These are phyloP conservation scores for Camelina hispida DNA, from an alignment of 345 rosid genomes.

Conservation along the genomic window DNA sequence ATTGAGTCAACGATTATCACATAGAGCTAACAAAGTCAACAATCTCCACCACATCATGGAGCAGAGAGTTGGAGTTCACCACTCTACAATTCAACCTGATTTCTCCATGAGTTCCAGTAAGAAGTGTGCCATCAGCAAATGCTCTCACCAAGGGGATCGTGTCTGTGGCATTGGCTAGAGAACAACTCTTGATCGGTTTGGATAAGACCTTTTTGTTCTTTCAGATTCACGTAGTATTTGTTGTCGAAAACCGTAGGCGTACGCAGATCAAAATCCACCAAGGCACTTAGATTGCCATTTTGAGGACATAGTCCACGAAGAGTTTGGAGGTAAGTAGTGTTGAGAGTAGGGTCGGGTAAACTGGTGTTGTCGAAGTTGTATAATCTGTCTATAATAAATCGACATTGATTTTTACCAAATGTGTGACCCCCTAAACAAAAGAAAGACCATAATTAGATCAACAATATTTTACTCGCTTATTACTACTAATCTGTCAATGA, in stretches of 20 bases:
- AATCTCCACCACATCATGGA: constrained; percentile 34
- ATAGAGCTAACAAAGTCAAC: constrained; percentile 41
- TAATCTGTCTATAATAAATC: constrained; percentile 53
- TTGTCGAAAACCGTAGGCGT: constrained; percentile 66
- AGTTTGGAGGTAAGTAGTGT: constrained; percentile 49
- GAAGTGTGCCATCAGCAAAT: constrained; percentile 49
- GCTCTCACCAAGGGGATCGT: constrained; percentile 55
- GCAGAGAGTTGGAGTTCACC: constrained; percentile 40
- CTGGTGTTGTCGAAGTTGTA: constrained; percentile 54
- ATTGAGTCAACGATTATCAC: constrained; percentile 6
- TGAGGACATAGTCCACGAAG: constrained; percentile 59
- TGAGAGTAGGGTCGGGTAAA: constrained; percentile 55
- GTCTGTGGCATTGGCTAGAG: constrained; percentile 53
- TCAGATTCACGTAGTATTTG: constrained; percentile 63
- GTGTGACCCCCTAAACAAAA: constrained; percentile 60
- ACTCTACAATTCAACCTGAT: constrained; percentile 64
- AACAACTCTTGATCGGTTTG: constrained; percentile 63
- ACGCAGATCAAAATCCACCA: constrained; percentile 57
- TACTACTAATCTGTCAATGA: not conserved
- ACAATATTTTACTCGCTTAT: not conserved
- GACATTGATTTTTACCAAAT: constrained; percentile 65
- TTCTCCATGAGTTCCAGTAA: constrained; percentile 61
- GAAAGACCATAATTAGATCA: not conserved
- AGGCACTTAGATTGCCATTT: constrained; percentile 48
- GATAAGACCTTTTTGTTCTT: constrained; percentile 56